Base-by-base conservation (phyloP, 2,329 filamentous ascomycete species). In the Neophaeococcomyces aloes region DNA sequence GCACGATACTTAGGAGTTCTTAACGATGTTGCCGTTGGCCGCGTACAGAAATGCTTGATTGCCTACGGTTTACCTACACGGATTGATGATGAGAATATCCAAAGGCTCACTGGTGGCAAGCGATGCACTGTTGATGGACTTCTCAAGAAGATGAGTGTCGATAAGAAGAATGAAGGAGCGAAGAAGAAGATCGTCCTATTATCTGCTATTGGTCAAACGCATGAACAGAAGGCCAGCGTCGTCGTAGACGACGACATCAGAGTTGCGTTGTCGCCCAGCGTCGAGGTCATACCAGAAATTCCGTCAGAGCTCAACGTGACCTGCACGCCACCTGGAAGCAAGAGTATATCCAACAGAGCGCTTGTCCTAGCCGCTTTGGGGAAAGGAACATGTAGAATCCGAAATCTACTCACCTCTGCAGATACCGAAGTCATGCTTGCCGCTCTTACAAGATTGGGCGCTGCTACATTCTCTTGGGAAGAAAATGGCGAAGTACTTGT, bases 361-460 rank as follows among this genome's bases (percentile, higher is more conserved):
- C 75, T 98, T 30, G 78, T 98, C n/a, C 74, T 98, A 40, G 91
- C 91, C 34, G 91, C 91, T 10, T 78, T 98, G 25, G 87, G 88
- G 27, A 76, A 78, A 44, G 91, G 91, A 14, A 79, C 81, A 19
- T 95, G 88, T 59, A 81, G 83, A 30, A 83, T 98, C 61, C 88
- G 78, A 63, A 96, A 98, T 56, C 70, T 98, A 25, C 74, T 98
- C 8, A 89, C 95, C 64, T 96, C 91, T 0, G 91, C 96, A 56
- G 91, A 98, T 59, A 94, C 88, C 0, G 86, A 96, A 61, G 91
- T 86, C 63, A 98, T 98, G 91, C 71, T 98, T 34, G 86, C 86
- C 45, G 89, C 91, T n/a, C 79, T 98, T 45, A 75, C 77, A 19
- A 80, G 81, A 56, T 75, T 98, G 18, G 81, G 84, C 25, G 91